Evolutionary conservation across 2,329 filamentous ascomycete species (phyloP).

Genomic region (Cladosporium oxysporum): DNA sequence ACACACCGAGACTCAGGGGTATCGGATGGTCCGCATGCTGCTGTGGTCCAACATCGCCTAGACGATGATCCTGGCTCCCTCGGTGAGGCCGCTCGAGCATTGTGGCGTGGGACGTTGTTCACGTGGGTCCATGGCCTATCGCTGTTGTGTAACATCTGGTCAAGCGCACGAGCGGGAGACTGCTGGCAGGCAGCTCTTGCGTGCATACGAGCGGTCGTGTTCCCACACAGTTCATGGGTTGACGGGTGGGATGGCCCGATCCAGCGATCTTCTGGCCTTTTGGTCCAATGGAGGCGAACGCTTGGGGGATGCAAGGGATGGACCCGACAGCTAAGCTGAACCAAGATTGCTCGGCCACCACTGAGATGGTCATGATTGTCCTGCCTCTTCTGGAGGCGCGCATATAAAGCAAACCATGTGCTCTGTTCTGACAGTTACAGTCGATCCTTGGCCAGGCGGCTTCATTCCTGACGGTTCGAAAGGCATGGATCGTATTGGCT

Average conservation of each 20-base stretch:
- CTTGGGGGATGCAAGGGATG: slow-evolving; percentile 14
- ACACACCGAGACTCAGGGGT: slow-evolving; percentile 10
- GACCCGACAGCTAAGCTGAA: slow-evolving; percentile 1
- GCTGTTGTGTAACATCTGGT: slow-evolving; percentile 12
- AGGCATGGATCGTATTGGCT: not conserved
- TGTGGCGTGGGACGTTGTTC: slow-evolving; percentile 11
- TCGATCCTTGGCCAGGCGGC: slow-evolving; percentile 2
- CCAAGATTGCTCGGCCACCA: slow-evolving; percentile 7
- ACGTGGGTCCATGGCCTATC: slow-evolving; percentile 11
- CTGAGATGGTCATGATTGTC: not conserved
- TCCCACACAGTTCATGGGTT: slow-evolving; percentile 16
- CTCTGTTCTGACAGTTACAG: not conserved
- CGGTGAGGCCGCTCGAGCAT: slow-evolving; percentile 9
- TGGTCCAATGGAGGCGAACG: slow-evolving; percentile 5
- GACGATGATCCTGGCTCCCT: not conserved
- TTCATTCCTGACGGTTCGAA: slow-evolving; percentile 4
- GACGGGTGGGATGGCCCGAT: not conserved
- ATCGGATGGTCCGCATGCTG: slow-evolving; percentile 5
- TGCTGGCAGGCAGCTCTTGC: slow-evolving; percentile 17
- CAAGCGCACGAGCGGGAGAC: slow-evolving; percentile 15
- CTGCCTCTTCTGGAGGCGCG: slow-evolving; percentile 6
- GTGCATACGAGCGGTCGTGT: slow-evolving; percentile 19
- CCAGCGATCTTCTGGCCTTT: not conserved
- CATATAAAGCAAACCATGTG: slow-evolving; percentile 11
- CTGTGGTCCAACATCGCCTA: slow-evolving; percentile 3